phyloP scores from a whole-genome alignment of 805 yeast species.

The Maudiozyma turicensis region DNA sequence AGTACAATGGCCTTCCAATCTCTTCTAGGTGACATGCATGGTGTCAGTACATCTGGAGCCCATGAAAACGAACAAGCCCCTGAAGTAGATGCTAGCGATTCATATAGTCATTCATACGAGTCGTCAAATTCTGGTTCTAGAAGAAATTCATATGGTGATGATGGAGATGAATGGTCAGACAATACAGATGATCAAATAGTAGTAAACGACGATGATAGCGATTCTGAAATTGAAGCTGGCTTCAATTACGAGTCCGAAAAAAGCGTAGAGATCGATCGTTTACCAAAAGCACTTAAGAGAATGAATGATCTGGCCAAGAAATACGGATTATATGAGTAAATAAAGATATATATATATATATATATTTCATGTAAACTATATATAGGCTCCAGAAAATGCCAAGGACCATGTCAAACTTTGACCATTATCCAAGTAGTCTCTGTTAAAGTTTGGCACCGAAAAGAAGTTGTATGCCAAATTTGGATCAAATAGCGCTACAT shows the following conservation, averaged over 20 bases:
- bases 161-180: too few relatives aligned
- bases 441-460: constrained; percentile 41
- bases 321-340: constrained; percentile 14
- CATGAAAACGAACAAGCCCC: background rate
- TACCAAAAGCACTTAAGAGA: constrained; percentile 22
- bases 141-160: too few relatives aligned
- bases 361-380: background rate
- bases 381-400: constrained; percentile 48
- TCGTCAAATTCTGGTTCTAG: too few relatives aligned
- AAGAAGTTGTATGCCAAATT: constrained; percentile 52
- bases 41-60: background rate
- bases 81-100: too few relatives aligned
- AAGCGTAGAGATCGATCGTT: background rate
- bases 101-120: too few relatives aligned
- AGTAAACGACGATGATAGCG: background rate
- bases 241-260: background rate
- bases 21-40: background rate
- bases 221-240: background rate
- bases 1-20: background rate
- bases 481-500: constrained; percentile 69
- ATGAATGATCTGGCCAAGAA: constrained; percentile 22
- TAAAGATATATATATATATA: constrained; percentile 1
- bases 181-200: too few relatives aligned
- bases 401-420: constrained; percentile 83
- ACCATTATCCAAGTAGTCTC: constrained; percentile 64